These are phyloP conservation scores for Pythium vanterpoolii DNA, from an alignment of 352 stramenopile genomes.

Conservation along the genomic window DNA sequence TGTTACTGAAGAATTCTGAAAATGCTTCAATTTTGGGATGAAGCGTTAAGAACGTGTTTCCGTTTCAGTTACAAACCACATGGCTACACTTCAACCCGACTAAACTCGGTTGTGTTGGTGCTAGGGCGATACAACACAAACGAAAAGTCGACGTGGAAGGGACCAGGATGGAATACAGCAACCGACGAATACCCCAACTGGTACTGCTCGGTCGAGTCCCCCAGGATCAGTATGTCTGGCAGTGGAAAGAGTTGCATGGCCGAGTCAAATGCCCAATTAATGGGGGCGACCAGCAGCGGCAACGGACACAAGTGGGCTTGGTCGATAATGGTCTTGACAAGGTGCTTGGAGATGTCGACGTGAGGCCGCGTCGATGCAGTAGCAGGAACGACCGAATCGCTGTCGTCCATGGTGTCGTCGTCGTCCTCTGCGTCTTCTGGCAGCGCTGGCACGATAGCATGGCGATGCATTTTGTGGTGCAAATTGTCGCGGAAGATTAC, in stretches of 20 bases:
- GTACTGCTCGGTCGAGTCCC: constrained; percentile 80
- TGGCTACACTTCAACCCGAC: constrained; percentile 53
- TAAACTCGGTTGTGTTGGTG: constrained; percentile 83
- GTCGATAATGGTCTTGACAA: constrained; percentile 89
- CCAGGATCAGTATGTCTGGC: constrained; percentile 87
- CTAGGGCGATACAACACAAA: constrained; percentile 85
- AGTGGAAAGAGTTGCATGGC: constrained; percentile 91
- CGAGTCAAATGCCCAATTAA: constrained; percentile 94
- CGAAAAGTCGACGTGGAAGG: constrained; percentile 83
- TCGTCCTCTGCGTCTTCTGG: constrained; percentile 27
- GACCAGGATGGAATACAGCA: constrained; percentile 73
- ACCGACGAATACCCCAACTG: constrained; percentile 81
- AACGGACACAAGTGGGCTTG: constrained; percentile 93
- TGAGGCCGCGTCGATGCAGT: constrained; percentile 24
- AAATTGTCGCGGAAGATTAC: constrained; percentile 92
- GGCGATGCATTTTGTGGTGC: constrained; percentile 88
- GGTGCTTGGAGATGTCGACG: constrained; percentile 80
- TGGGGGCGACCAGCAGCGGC: constrained; percentile 82
- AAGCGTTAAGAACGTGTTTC: not conserved
- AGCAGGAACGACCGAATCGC: constrained; percentile 2
- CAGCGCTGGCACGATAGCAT: constrained; percentile 70
- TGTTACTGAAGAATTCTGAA: not conserved
- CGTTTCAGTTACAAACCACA: constrained; percentile 3
- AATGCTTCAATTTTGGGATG: not conserved
- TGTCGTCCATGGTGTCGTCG: constrained; percentile 31